phyloP scores from a whole-genome alignment of 2,329 filamentous ascomycete genomes.

The Oidium heveae region DNA sequence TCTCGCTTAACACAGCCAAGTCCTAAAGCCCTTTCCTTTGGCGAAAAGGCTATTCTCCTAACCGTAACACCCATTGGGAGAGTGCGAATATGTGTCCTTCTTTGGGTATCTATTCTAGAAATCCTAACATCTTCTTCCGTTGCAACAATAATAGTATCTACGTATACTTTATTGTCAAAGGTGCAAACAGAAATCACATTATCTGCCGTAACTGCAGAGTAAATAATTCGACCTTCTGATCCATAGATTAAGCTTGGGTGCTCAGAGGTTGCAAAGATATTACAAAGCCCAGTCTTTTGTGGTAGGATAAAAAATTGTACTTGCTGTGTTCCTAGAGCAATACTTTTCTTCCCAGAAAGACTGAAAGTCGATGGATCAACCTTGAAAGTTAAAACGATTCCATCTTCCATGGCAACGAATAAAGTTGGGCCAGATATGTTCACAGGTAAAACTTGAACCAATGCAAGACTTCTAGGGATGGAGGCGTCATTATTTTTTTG shows the following conservation, averaged over 20 bases:
- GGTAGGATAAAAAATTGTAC: slow-evolving; percentile 60
- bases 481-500: slow-evolving; percentile 41
- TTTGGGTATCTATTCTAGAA: slow-evolving; percentile 55
- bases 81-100: slow-evolving; percentile 69
- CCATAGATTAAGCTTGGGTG: slow-evolving; percentile 86
- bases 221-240: slow-evolving; percentile 65
- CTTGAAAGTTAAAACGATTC: slow-evolving; percentile 64
- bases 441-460: slow-evolving; percentile 52
- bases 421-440: slow-evolving; percentile 38
- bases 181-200: slow-evolving; percentile 59
- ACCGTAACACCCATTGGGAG: slow-evolving; percentile 61
- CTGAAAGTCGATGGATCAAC: slow-evolving; percentile 35
- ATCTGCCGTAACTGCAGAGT: slow-evolving; percentile 80
- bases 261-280: slow-evolving; percentile 81
- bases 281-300: slow-evolving; percentile 38
- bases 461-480: slow-evolving; percentile 56
- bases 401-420: slow-evolving; percentile 78
- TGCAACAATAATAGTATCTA: slow-evolving; percentile 56
- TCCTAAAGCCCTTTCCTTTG: slow-evolving; percentile 55
- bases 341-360: slow-evolving; percentile 50
- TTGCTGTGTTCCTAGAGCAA: slow-evolving; percentile 66
- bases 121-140: slow-evolving; percentile 55
- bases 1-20: slow-evolving; percentile 64
- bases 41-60: slow-evolving; percentile 64
- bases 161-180: slow-evolving; percentile 62